These are phyloP conservation scores for Leishmania tropica DNA, from an alignment of 208 protist genomes.

Conservation along the genomic window DNA sequence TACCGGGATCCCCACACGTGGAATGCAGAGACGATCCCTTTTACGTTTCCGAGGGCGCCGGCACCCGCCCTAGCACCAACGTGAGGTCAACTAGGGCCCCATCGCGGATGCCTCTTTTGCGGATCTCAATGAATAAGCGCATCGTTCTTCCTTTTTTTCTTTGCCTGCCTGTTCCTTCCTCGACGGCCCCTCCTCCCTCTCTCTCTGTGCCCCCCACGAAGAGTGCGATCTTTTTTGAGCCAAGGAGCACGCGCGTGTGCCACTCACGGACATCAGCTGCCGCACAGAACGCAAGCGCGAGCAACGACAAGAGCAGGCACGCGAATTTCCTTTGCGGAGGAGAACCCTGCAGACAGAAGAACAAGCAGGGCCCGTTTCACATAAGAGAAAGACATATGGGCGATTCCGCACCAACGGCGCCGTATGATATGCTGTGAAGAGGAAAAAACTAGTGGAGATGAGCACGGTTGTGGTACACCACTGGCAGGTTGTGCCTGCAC, in stretches of 20 bases:
- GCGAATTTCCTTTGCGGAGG: not conserved
- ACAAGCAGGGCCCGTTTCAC: not conserved
- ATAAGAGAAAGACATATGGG: not conserved
- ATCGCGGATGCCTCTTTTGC: not conserved
- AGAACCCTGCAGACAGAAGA: not conserved
- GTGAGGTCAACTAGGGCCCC: not conserved
- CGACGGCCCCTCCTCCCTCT: not conserved
- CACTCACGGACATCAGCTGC: not conserved
- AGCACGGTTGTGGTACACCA: not conserved
- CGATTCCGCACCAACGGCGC: too few relatives aligned
- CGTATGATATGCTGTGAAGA: not conserved
- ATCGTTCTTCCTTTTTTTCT: conserved; percentile 2
- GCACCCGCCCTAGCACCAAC: not conserved
- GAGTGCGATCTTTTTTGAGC: not conserved
- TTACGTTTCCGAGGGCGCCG: conserved; percentile 26
- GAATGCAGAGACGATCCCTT: conserved; percentile 33
- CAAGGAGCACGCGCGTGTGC: not conserved
- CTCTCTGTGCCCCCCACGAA: not conserved
- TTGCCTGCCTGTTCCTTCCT: conserved; percentile 7
- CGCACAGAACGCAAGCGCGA: not conserved
- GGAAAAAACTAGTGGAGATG: not conserved
- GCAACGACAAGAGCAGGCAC: not conserved
- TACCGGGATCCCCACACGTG: conserved; percentile 38
- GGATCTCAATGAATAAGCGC: not conserved
- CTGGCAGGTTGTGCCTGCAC: not conserved